Base-by-base conservation (phyloP, 331 rosid species). In the Cydonia oblonga region DNA sequence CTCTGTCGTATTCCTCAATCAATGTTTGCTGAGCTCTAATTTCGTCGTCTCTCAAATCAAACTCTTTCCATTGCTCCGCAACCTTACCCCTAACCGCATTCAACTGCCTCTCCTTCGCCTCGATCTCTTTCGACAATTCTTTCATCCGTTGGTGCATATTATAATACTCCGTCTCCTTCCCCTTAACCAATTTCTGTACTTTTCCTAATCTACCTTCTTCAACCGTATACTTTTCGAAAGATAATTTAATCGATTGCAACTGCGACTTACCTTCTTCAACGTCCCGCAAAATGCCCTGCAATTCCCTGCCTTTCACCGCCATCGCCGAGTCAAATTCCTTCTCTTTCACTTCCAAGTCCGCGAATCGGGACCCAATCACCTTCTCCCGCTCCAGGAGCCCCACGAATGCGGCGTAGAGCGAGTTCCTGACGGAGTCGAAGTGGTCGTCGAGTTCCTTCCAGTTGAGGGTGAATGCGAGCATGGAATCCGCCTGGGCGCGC, bases 381-480 rank as follows among this genome's bases (percentile, higher is more conserved):
- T 72, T 79, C 57, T 69, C 82, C 22, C 84, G 85, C 46, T 20
- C 65, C 11, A 33, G 57, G 16, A 85, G 75, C 57, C 49, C 76
- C 3, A 30, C 54, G 8, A 52, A 71, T 30, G 60, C 58, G 23
- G 15, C 64, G 8, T 23, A 66, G 2, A 85, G 72, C 26, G 60
- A 18, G 23, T 53, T 53, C 10, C 70, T 68, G 14, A 67, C 60
- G 5, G 79, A 70, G 59, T 83, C 84, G 23, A 85, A 80, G 67
- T 81, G 87, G 13, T 78, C 76, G 51, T 83, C 81, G 22, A 87
- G 76, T 23, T 87, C 92, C 61, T 83, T 72, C 90, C 42, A 35
- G 13, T 35, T 35, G 13, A 35, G 42, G 42, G 42, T 70, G n/a
- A 87, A 56, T 49, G 20, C 22, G 30, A 78, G 60, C 18, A 87